Percentiles rank a stretch among this genome's conserved stretches.
Conservation (phyloP, 2,329 filamentous ascomycete genomes). For the Fusarium sp. region DNA sequence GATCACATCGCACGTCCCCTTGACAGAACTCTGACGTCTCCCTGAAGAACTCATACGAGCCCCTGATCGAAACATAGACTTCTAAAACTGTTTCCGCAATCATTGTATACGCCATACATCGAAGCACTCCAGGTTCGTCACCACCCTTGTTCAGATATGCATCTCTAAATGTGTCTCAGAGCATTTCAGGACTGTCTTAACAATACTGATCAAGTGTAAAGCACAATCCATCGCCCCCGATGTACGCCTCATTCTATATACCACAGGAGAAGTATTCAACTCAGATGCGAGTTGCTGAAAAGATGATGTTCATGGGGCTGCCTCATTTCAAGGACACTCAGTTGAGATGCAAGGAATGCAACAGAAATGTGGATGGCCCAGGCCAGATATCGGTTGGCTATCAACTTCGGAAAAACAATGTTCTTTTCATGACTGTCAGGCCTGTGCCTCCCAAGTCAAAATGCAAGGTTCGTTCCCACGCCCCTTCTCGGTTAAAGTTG, state of each 20-base stretch:
- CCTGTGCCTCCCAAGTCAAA: conserved; percentile 5
- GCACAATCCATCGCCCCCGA: not conserved
- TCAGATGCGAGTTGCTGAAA: conserved; percentile 2
- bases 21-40: not conserved
- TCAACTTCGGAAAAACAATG: not conserved
- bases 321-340: not conserved
- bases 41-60: not conserved
- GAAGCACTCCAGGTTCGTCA: not conserved
- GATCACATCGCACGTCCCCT: not conserved
- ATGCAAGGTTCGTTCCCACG: not conserved
- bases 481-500: not conserved
- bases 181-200: not conserved
- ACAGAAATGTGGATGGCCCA: not conserved
- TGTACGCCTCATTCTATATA: not conserved
- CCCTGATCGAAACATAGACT: not conserved
- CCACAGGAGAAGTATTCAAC: not conserved
- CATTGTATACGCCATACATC: not conserved
- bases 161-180: not conserved
- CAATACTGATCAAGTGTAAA: not conserved
- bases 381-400: not conserved
- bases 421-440: conserved; percentile 9
- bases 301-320: conserved; percentile 26
- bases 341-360: not conserved
- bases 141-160: not conserved
- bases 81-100: not conserved